A percentile compares a stretch with the other conserved stretches of the same genome.
Evolutionary conservation across 345 rosid genomes (phyloP).

Genomic region (Acer campestre): DNA sequence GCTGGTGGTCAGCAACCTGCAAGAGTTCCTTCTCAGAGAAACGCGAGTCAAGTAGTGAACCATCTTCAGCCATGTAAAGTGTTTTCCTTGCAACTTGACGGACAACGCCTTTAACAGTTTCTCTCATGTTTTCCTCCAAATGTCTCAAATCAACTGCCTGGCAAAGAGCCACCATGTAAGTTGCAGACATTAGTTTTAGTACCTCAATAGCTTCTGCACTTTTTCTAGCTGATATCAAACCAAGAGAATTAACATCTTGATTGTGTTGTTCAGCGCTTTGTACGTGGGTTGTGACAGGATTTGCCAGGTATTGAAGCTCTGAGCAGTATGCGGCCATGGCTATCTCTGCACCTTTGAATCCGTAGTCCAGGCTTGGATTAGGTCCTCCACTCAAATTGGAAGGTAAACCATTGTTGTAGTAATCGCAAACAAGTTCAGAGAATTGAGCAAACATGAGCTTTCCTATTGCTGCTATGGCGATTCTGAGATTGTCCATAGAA

Average conservation of each 20-base stretch:
- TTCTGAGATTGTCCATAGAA: constrained; percentile 57
- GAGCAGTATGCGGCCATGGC: constrained; percentile 60
- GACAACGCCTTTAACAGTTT: constrained; percentile 33
- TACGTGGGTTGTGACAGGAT: constrained; percentile 53
- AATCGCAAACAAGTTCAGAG: constrained; percentile 53
- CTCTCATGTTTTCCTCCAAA: constrained; percentile 53
- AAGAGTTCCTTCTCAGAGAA: constrained; percentile 49
- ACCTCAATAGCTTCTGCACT: constrained; percentile 54
- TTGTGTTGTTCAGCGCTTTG: constrained; percentile 61
- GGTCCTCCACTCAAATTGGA: constrained; percentile 53
- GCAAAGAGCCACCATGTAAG: constrained; percentile 52
- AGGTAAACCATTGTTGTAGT: constrained; percentile 59
- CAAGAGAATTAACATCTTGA: constrained; percentile 57
- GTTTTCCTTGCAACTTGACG: constrained; percentile 38
- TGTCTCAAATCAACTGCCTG: constrained; percentile 56
- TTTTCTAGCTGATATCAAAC: constrained; percentile 49
- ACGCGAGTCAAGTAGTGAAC: constrained; percentile 44
- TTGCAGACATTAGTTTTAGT: constrained; percentile 51
- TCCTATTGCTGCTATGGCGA: constrained; percentile 54
- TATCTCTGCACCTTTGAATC: constrained; percentile 56
- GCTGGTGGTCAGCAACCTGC: constrained; percentile 44
- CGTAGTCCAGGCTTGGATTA: constrained; percentile 57
- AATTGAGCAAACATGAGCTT: constrained; percentile 59
- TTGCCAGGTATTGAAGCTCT: constrained; percentile 55
- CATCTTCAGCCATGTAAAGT: constrained; percentile 45